phyloP scores from a whole-genome alignment of 306 rosid genomes.

The Oemleria cerasiformis region DNA sequence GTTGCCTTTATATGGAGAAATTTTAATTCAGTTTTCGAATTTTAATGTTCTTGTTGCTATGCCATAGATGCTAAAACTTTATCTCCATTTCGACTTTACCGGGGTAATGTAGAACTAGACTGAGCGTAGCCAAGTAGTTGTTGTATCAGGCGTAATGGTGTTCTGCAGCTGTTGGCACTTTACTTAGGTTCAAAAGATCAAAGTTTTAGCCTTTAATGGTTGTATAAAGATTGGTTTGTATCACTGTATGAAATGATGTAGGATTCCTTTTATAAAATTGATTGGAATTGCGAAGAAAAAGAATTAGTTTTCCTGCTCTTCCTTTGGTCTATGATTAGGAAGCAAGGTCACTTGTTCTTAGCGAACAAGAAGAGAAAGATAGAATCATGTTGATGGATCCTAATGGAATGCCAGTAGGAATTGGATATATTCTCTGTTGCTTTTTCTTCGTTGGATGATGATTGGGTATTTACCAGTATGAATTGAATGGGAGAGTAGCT shows the following conservation, averaged over 20 bases:
- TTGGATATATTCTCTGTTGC: no score
- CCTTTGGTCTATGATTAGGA: no score
- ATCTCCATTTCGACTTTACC: background rate
- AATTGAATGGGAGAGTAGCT: no score
- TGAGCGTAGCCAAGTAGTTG: background rate
- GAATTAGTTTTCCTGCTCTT: background rate
- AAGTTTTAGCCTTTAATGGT: conserved; percentile 18
- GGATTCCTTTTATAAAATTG: background rate
- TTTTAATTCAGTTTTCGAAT: background rate
- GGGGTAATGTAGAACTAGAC: conserved; percentile 19
- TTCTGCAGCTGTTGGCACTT: background rate
- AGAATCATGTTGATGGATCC: no score
- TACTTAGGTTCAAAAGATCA: conserved; percentile 4
- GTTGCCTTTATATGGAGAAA: background rate
- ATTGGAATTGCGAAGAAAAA: background rate
- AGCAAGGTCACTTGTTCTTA: no score
- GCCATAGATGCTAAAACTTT: background rate
- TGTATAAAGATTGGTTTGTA: conserved; percentile 7
- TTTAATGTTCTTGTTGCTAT: background rate
- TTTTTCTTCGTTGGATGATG: no score
- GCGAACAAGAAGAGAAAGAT: no score
- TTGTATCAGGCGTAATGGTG: conserved; percentile 12
- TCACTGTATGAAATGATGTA: conserved; percentile 5
- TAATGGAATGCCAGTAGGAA: no score
- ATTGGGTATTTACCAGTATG: no score